These are phyloP conservation scores for Phlebiopsis flavidoalba DNA, from an alignment of 768 basidiomycete genomes.

Conservation along the genomic window DNA sequence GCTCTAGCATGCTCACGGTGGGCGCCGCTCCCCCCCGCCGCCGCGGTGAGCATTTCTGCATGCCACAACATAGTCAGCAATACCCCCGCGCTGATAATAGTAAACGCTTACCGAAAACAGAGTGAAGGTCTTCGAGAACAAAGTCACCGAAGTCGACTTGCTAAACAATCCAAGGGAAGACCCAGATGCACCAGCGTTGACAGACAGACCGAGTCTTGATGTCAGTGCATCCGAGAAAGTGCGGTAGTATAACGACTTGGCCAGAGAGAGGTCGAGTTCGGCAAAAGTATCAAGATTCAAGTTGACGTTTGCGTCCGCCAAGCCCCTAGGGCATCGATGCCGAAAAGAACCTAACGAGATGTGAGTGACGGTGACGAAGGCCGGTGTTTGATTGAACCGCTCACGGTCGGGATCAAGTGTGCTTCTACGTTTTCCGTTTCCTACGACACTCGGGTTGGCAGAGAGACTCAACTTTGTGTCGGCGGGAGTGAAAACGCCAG, in stretches of 20 bases:
- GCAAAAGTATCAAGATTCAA: constrained; percentile 32
- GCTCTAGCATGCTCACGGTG: not conserved
- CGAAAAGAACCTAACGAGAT: constrained; percentile 22
- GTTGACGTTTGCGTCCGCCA: constrained; percentile 34
- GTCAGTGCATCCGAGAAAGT: constrained; percentile 17
- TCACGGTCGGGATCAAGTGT: constrained; percentile 28
- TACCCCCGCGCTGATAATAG: not conserved
- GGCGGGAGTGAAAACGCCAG: constrained; percentile 28
- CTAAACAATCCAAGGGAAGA: constrained; percentile 19
- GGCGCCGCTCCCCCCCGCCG: no score
- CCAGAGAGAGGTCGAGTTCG: constrained; percentile 22
- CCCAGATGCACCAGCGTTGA: constrained; percentile 18
- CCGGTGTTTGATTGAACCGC: not conserved
- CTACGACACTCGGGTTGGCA: constrained; percentile 32
- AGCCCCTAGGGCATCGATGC: constrained; percentile 36
- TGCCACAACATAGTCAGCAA: not conserved
- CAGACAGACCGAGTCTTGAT: constrained; percentile 10
- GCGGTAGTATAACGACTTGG: constrained; percentile 8
- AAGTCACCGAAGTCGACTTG: constrained; percentile 11
- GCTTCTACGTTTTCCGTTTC: constrained; percentile 38
- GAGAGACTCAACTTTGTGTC: constrained; percentile 38
- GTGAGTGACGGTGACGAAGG: no score
- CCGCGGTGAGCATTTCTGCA: constrained; percentile 16
- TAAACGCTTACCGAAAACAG: constrained; percentile 17
- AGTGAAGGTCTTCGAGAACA: constrained; percentile 20